These are phyloP conservation scores for Metschnikowia hibisci DNA, from an alignment of 805 yeast species.

Conservation along the genomic window DNA sequence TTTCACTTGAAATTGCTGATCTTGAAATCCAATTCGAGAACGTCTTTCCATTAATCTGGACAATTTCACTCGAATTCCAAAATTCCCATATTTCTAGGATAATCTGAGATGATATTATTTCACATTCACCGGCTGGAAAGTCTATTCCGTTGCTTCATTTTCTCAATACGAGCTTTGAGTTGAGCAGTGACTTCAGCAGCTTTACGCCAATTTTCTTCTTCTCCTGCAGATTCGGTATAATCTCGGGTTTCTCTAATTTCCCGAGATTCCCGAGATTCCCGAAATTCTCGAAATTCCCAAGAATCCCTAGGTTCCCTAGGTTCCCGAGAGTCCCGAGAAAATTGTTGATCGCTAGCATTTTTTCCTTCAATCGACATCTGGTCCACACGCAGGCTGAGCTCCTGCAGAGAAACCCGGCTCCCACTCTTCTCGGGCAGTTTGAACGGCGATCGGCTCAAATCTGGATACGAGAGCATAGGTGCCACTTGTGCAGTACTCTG, in stretches of 20 bases:
- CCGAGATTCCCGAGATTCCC: background rate
- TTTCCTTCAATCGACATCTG: constrained; percentile 35
- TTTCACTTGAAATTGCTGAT: no score
- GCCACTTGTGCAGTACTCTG: constrained; percentile 19
- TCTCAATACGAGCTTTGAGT: constrained; percentile 80
- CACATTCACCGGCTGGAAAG: constrained; percentile 8
- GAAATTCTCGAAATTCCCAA: background rate
- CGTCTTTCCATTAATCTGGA: no score
- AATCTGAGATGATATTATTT: no score
- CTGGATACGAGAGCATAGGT: constrained; percentile 4
- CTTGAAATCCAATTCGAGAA: no score
- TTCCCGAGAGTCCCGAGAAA: background rate
- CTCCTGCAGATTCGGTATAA: constrained; percentile 11
- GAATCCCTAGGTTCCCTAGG: background rate
- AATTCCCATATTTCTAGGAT: no score
- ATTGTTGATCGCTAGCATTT: background rate
- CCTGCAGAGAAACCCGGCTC: constrained; percentile 29
- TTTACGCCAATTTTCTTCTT: constrained; percentile 76
- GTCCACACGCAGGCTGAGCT: constrained; percentile 39
- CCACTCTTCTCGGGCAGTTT: constrained; percentile 13
- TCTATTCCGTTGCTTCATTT: constrained; percentile 67
- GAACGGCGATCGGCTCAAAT: constrained; percentile 12
- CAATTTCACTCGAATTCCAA: no score
- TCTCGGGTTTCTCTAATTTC: background rate
- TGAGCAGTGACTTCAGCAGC: constrained; percentile 89